Base-by-base conservation (phyloP, 2,329 filamentous ascomycete species). In the Trichoderma polysporum region DNA sequence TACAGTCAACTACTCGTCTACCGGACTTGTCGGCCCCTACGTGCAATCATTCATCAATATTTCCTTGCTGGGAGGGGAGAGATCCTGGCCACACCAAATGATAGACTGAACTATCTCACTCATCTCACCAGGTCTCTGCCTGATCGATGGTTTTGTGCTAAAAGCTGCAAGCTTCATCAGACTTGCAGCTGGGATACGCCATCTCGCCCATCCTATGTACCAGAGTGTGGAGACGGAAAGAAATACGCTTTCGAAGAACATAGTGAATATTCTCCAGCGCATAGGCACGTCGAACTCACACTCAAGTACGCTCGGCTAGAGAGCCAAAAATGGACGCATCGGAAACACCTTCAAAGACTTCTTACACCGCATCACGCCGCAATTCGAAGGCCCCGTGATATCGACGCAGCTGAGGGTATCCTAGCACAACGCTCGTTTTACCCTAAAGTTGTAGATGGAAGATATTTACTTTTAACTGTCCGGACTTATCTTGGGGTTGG, bases 401-500 rank as follows among this genome's bases (percentile, higher is more conserved):
- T 9, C 25, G 0, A 13, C 5, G 17, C 15, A 22, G 5, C 3
- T 13, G 15, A 61, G 27, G 45, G 39, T n/a, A 47, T 61, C 22
- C 13, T 33, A 19, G 45, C 19, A 13, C 31, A 37, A 2, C 22
- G 4, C 13, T 50, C 41, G 0, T 25, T 50, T 37, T 61, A n/a
- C 17, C 58, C 58, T n/a, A 61, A 61, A 29, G 41, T 61, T 35
- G 9, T 61, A 13, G 45, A 61, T 25, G 58, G 58, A 45, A 61
- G 58, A 37, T 61, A 61, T 61, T 17, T 61, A 37, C 12, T 50
- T 25, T 35, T 49, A 12, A 25, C 19, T 37, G 7, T 37, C 29
- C 22, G 31, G 19, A 61, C 29, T 27, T 61, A 61, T 35, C 22
- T 35, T 35, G 22, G 3, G 41, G 41, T 13, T 50, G 13, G 17